Percentiles rank a stretch among this genome's conserved stretches.
Evolutionary conservation across 2,329 filamentous ascomycete species (phyloP).

Genomic region (Penicillium sp.): DNA sequence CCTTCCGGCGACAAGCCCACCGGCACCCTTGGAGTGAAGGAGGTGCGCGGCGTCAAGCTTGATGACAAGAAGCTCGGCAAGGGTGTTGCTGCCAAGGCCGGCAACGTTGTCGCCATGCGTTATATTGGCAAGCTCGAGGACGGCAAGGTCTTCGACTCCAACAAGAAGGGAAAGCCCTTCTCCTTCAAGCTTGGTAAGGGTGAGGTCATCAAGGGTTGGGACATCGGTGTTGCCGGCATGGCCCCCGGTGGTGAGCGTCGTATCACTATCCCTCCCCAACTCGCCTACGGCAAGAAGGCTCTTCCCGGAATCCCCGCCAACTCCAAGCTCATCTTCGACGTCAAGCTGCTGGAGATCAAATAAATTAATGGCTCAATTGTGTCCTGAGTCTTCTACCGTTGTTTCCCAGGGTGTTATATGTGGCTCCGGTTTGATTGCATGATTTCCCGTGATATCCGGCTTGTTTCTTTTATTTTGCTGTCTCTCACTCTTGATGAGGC

Average conservation of each 20-base stretch:
- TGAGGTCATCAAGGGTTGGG: constrained; percentile 99
- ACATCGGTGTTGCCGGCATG: constrained; percentile 93
- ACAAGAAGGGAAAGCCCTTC: constrained; percentile 99
- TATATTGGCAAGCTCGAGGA: constrained; percentile 97
- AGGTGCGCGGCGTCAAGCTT: constrained; percentile 84
- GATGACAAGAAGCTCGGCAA: constrained; percentile 93
- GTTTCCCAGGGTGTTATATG: constrained; percentile 29
- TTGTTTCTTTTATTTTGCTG: constrained; percentile 35
- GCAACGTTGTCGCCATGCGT: constrained; percentile 88
- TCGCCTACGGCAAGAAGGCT: constrained; percentile 86
- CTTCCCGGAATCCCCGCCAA: constrained; percentile 87
- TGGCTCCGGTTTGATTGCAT: constrained; percentile 35
- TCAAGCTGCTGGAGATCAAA: constrained; percentile 84
- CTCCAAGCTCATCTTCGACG: constrained; percentile 89
- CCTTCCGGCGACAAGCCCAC: constrained; percentile 64
- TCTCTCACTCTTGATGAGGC: constrained; percentile 32
- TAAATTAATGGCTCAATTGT: constrained; percentile 49
- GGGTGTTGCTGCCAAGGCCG: constrained; percentile 84
- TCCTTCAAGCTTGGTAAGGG: constrained; percentile 91
- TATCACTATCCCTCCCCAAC: constrained; percentile 81
- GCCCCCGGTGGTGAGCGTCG: constrained; percentile 90
- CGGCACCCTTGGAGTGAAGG: constrained; percentile 70
- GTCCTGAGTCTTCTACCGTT: constrained; percentile 7
- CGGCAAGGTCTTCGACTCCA: constrained; percentile 96
- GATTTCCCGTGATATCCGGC: constrained; percentile 42